phyloP scores from a whole-genome alignment of 495 filamentous ascomycete species.

The Lasiosphaeria hispida region DNA sequence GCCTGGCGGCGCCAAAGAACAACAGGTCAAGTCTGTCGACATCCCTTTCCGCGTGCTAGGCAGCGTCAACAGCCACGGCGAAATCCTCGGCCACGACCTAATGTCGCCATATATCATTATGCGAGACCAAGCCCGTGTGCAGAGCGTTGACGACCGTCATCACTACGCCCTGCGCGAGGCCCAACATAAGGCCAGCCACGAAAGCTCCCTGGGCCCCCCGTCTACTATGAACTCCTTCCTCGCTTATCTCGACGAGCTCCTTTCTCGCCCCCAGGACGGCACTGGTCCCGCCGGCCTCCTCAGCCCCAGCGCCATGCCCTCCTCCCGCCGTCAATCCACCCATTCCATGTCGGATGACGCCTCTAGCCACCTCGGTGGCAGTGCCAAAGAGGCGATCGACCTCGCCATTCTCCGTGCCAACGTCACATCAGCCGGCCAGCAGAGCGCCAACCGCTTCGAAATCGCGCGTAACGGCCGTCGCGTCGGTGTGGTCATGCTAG shows the following conservation, averaged over 20 bases:
- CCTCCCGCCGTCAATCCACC: conserved; percentile 54
- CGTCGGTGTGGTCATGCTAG: conserved; percentile 83
- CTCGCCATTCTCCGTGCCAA: conserved; percentile 82
- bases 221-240: conserved; percentile 63
- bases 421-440: conserved; percentile 53
- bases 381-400: conserved; percentile 84
- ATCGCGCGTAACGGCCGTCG: conserved; percentile 84
- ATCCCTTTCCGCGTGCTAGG: conserved; percentile 93
- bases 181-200: conserved; percentile 13
- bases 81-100: conserved; percentile 73
- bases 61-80: conserved; percentile 69
- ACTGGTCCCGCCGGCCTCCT: conserved; percentile 56
- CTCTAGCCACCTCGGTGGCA: conserved; percentile 29
- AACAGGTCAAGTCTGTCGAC: conserved; percentile 87
- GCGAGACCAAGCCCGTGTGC: conserved; percentile 73
- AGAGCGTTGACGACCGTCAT: conserved; percentile 40
- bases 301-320: conserved; percentile 60
- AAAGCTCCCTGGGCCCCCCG: conserved; percentile 17
- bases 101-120: conserved; percentile 92
- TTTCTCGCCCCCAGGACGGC: conserved; percentile 58
- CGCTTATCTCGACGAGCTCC: conserved; percentile 75
- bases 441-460: conserved; percentile 83
- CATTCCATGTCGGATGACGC: conserved; percentile 32
- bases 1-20: conserved; percentile 69
- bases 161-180: neutral